A percentile compares a stretch with the other conserved stretches of the same genome.
These are phyloP conservation scores for Senna tora DNA, from an alignment of 306 rosid genomes.

Conservation along the genomic window DNA sequence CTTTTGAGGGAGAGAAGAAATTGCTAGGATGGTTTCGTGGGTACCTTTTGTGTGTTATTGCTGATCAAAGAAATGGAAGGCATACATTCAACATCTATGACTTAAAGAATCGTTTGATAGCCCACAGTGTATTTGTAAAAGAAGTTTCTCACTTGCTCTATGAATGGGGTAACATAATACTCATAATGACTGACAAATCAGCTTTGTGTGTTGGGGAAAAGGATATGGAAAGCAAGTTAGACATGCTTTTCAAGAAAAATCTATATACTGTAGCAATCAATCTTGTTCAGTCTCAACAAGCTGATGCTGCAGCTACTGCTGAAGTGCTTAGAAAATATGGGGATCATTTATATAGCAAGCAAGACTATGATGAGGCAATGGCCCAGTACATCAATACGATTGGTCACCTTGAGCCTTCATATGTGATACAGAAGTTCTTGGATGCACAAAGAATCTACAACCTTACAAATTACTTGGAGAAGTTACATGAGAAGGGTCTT, in stretches of 20 bases:
- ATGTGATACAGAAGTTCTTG: conserved; percentile 93
- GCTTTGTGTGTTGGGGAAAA: conserved; percentile 94
- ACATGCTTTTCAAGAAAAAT: conserved; percentile 95
- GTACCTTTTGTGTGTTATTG: conserved; percentile 91
- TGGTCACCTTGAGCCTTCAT: conserved; percentile 98
- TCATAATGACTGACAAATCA: conserved; percentile 84
- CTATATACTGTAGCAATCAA: conserved; percentile 89
- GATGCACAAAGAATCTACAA: conserved; percentile 98
- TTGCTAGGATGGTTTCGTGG: conserved; percentile 98
- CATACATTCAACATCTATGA: conserved; percentile 90
- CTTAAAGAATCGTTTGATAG: conserved; percentile 88
- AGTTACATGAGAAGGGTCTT: conserved; percentile 94
- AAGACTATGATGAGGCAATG: conserved; percentile 98
- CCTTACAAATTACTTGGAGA: conserved; percentile 96
- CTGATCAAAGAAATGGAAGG: conserved; percentile 81
- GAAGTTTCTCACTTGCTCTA: conserved; percentile 95
- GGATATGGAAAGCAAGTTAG: conserved; percentile 99
- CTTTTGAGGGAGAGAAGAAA: conserved; percentile 97
- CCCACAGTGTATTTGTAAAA: conserved; percentile 78
- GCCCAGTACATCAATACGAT: conserved; percentile 89
- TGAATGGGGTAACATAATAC: conserved; percentile 97
- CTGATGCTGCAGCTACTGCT: conserved; percentile 97
- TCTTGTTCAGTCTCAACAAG: conserved; percentile 98
- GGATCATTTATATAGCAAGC: conserved; percentile 92
- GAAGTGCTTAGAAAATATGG: conserved; percentile 95